phyloP scores from a whole-genome alignment of 345 rosid species.

The Melaleuca alternifolia region DNA sequence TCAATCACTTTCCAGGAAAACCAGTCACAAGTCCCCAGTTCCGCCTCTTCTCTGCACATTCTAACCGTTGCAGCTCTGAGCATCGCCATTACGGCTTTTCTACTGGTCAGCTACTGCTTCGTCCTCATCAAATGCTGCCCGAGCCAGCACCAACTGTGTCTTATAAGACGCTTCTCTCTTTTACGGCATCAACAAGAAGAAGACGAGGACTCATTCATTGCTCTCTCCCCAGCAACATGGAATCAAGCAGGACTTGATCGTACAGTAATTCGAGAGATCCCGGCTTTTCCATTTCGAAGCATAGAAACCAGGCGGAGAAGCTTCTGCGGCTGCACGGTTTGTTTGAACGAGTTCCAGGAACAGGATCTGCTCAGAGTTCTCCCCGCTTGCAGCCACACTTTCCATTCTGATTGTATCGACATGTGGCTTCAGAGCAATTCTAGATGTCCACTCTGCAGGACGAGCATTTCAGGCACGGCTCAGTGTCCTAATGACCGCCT shows the following conservation, averaged over 20 bases:
- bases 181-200: slow-evolving; percentile 10
- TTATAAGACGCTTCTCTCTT: slow-evolving; percentile 16
- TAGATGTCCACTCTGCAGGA: slow-evolving; percentile 60
- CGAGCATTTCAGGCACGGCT: slow-evolving; percentile 32
- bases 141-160: slow-evolving; percentile 15
- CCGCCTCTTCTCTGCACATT: slow-evolving; percentile 33
- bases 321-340: slow-evolving; percentile 42
- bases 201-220: slow-evolving; percentile 33
- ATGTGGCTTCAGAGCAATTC: slow-evolving; percentile 47
- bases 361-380: slow-evolving; percentile 44
- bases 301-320: slow-evolving; percentile 6
- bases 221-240: slow-evolving; percentile 48
- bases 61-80: slow-evolving; percentile 26
- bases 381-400: slow-evolving; percentile 48
- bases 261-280: slow-evolving; percentile 36
- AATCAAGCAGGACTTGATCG: slow-evolving; percentile 38
- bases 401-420: slow-evolving; percentile 59
- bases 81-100: slow-evolving; percentile 24
- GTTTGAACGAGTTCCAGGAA: slow-evolving; percentile 51
- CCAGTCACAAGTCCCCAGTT: slow-evolving; percentile 3
- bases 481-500: slow-evolving; percentile 23
- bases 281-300: slow-evolving; percentile 31
- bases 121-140: slow-evolving; percentile 39
- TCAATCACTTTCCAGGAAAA: slow-evolving; percentile 1
- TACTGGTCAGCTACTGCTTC: slow-evolving; percentile 32